Conservation (phyloP, 352 stramenopile genomes). For the Phytophthora sp. region DNA sequence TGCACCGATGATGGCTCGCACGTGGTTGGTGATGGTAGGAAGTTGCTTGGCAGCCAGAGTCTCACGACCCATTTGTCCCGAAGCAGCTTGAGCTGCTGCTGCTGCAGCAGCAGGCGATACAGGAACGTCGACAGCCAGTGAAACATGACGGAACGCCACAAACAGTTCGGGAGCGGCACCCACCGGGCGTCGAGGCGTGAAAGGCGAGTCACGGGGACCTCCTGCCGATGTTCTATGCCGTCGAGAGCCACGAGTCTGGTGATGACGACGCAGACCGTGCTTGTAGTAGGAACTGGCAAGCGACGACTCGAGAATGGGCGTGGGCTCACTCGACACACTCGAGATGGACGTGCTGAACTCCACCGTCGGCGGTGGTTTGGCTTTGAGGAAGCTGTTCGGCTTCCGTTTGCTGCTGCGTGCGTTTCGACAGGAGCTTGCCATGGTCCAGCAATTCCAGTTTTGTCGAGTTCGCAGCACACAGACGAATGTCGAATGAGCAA, state of each 20-base stretch:
- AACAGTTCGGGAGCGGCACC: slow-evolving; percentile 39
- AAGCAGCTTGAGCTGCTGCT: slow-evolving; percentile 28
- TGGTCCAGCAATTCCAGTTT: slow-evolving; percentile 12
- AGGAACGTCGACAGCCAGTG: slow-evolving; percentile 34
- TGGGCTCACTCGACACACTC: slow-evolving; percentile 38
- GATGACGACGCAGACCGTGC: slow-evolving; percentile 36
- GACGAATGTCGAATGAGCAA: slow-evolving; percentile 34
- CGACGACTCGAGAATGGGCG: slow-evolving; percentile 37
- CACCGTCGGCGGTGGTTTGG: neutral
- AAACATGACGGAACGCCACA: slow-evolving; percentile 46
- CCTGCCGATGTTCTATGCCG: slow-evolving; percentile 11
- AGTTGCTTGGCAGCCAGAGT: slow-evolving; percentile 48
- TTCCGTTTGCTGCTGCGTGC: slow-evolving; percentile 26
- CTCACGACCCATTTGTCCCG: slow-evolving; percentile 37
- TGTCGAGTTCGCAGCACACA: neutral
- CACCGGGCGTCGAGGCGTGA: slow-evolving; percentile 34
- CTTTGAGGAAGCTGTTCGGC: slow-evolving; percentile 19
- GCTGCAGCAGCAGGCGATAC: slow-evolving; percentile 32
- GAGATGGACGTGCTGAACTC: slow-evolving; percentile 40
- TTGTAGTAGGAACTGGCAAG: slow-evolving; percentile 36
- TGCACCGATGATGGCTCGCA: slow-evolving; percentile 40
- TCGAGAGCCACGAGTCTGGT: slow-evolving; percentile 23
- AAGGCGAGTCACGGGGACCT: slow-evolving; percentile 25
- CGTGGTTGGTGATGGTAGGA: slow-evolving; percentile 58
- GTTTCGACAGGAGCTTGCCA: slow-evolving; percentile 24